Evolutionary conservation across 768 basidiomycete species (phyloP).

Genomic region (Sarcodon sp.): DNA sequence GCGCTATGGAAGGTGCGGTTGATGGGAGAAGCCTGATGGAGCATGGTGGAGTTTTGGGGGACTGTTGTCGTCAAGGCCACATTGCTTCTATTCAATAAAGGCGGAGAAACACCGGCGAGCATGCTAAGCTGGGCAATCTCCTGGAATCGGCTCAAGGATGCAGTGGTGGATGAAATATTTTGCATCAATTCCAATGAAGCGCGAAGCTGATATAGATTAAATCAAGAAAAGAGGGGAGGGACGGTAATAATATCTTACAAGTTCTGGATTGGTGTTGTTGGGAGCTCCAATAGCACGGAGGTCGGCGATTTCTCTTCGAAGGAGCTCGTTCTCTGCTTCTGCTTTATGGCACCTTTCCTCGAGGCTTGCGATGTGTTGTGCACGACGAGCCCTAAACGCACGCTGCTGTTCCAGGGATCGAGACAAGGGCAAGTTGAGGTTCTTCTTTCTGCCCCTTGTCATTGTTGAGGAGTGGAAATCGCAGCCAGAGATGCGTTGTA

Average conservation of each 20-base stretch:
- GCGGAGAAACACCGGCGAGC: too few relatives aligned
- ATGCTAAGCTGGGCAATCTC: conserved; percentile 17
- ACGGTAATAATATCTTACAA: conserved; percentile 12
- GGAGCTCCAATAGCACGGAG: conserved; percentile 21
- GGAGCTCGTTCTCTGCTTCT: conserved; percentile 40
- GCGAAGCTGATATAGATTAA: conserved; percentile 27
- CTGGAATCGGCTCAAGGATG: conserved; percentile 42
- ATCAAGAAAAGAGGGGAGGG: conserved; percentile 9
- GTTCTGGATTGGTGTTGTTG: conserved; percentile 13
- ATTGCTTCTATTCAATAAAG: too few relatives aligned
- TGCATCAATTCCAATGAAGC: conserved; percentile 40
- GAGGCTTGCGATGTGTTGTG: conserved; percentile 40
- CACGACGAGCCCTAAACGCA: conserved; percentile 51
- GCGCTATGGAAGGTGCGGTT: conserved; percentile 1
- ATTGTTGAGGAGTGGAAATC: conserved; percentile 15
- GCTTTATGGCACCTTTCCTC: conserved; percentile 38
- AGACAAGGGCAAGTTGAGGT: conserved; percentile 44
- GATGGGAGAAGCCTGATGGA: conserved; percentile 9
- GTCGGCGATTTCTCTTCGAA: conserved; percentile 34
- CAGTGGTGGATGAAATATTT: conserved; percentile 29
- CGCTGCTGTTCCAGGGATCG: conserved; percentile 49
- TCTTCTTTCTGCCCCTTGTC: conserved; percentile 57
- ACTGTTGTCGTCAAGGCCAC: too few relatives aligned
- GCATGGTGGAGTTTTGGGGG: conserved; percentile 7
- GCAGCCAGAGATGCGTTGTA: too few relatives aligned